These are phyloP conservation scores for Colletotrichum sp. DNA, from an alignment of 2,329 filamentous ascomycete genomes.

Conservation along the genomic window DNA sequence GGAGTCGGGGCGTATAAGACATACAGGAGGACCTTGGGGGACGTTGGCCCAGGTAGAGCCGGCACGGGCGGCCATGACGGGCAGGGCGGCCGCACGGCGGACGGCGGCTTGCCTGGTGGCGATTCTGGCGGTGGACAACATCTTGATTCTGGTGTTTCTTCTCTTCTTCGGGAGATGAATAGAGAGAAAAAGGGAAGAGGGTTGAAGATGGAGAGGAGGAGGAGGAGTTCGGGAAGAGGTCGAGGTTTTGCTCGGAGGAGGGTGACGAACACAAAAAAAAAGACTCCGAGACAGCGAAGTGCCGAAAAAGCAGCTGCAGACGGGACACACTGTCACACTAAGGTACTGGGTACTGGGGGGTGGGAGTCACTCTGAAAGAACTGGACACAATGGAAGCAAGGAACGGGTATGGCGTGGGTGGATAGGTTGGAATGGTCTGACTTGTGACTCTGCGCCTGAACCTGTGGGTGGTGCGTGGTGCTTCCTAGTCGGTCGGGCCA, in stretches of 20 bases:
- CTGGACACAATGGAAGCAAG: background rate
- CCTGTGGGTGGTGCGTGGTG: background rate
- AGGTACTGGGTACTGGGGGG: background rate
- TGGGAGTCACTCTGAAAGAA: background rate
- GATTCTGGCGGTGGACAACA: constrained; percentile 23
- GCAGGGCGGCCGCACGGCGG: constrained; percentile 19
- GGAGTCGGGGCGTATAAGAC: constrained; percentile 38
- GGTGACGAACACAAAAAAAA: background rate
- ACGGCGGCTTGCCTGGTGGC: constrained; percentile 22
- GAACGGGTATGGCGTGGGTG: background rate
- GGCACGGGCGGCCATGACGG: constrained; percentile 34
- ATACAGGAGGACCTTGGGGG: constrained; percentile 90
- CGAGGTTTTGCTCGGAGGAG: background rate
- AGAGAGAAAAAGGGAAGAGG: background rate
- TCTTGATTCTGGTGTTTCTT: background rate
- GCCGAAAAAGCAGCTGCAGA: constrained; percentile 15
- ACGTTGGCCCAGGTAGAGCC: constrained; percentile 91
- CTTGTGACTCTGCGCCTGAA: constrained; percentile 12
- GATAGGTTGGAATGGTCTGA: constrained; percentile 12
- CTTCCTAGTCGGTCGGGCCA: background rate
- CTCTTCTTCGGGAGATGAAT: background rate
- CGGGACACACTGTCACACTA: background rate
- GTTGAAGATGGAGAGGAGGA: background rate
- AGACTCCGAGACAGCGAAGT: constrained; percentile 20
- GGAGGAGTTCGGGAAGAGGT: background rate